phyloP scores from a whole-genome alignment of 352 stramenopile genomes.

The Pythium myriotylum region DNA sequence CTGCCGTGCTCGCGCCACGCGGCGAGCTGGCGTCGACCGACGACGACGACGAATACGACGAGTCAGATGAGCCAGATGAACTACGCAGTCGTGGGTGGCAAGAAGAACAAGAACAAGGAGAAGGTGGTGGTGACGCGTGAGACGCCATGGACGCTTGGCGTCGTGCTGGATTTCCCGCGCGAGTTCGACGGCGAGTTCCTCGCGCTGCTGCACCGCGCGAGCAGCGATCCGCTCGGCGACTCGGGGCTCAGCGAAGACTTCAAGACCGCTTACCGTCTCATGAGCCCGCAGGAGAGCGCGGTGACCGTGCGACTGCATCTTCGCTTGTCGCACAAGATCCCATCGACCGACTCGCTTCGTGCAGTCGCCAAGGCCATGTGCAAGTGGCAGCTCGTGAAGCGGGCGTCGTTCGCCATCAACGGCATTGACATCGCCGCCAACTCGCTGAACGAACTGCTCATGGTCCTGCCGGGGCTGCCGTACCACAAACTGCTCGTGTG shows the following conservation, averaged over 20 bases:
- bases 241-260: conserved; percentile 13
- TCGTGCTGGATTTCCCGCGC: conserved; percentile 15
- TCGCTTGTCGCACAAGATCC: not conserved
- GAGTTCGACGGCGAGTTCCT: conserved; percentile 6
- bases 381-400: conserved; percentile 8
- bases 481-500: conserved; percentile 20
- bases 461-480: conserved; percentile 1
- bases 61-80: too few species aligned
- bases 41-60: not conserved
- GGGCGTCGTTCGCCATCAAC: conserved; percentile 4
- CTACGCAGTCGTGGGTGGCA: not conserved
- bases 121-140: not conserved
- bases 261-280: not conserved
- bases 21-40: conserved; percentile 1
- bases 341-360: conserved; percentile 5
- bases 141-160: conserved; percentile 11
- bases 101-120: not conserved
- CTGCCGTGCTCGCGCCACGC: conserved; percentile 11
- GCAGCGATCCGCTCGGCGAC: not conserved
- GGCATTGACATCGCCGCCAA: conserved; percentile 12
- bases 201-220: not conserved
- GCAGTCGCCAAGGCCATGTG: conserved; percentile 4
- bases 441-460: conserved; percentile 10
- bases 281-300: too few species aligned
- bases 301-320: conserved; percentile 14